These are phyloP conservation scores for Gymnopilus junonius DNA, from an alignment of 768 basidiomycete species.

Conservation along the genomic window DNA sequence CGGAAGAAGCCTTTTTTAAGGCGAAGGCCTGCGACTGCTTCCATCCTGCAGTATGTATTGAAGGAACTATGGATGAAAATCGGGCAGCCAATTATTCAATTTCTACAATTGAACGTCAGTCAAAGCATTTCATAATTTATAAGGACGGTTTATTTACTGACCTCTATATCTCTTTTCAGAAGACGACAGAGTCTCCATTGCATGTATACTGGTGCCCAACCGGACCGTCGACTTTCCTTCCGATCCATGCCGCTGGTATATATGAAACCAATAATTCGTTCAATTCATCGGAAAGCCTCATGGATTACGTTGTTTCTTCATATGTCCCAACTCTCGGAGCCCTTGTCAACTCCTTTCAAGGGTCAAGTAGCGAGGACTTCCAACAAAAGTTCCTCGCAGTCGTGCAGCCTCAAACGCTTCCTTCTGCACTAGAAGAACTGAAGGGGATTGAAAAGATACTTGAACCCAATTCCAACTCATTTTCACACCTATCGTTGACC, in stretches of 20 bases:
- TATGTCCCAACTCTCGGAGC: conserved; percentile 20
- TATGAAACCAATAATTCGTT: conserved; percentile 21
- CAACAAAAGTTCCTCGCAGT: conserved; percentile 16
- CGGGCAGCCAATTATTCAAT: conserved; percentile 7
- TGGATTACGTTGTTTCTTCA: conserved; percentile 29
- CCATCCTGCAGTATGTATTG: conserved; percentile 4
- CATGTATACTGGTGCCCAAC: conserved; percentile 29
- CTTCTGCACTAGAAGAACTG: conserved; percentile 9
- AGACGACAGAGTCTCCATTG: too few species aligned
- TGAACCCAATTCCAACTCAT: not conserved
- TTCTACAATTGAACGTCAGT: conserved; percentile 6
- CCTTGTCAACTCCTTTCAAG: conserved; percentile 19
- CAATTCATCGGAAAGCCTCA: conserved; percentile 10
- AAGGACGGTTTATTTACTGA: too few species aligned
- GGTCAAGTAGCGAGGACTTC: conserved; percentile 16
- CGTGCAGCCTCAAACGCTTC: conserved; percentile 13
- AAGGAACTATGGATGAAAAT: conserved; percentile 6
- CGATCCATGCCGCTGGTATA: conserved; percentile 43
- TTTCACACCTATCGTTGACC: conserved; percentile 5
- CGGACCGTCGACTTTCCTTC: conserved; percentile 38
- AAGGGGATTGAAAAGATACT: conserved; percentile 13
- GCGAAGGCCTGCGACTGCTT: not conserved
- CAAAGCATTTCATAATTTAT: too few species aligned
- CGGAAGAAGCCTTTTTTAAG: not conserved
- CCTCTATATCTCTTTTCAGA: too few species aligned